Evolutionary conservation across 148 eudicot species (phyloP).

Genomic region (Cornus kousa): DNA sequence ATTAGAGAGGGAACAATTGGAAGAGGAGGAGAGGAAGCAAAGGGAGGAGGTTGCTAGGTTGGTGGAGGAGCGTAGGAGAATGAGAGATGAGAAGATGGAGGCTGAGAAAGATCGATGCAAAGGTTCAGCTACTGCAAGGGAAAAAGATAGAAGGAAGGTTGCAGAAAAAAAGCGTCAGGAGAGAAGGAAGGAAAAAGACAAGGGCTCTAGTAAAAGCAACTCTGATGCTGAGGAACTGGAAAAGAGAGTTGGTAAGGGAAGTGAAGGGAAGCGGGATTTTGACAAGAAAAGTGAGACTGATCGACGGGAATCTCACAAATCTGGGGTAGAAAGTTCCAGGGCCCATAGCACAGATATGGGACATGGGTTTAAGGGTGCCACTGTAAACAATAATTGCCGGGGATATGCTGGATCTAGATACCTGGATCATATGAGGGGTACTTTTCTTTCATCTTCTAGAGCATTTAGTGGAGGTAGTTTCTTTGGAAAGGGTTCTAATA

Average conservation of each 20-base stretch:
- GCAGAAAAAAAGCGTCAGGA: conserved; percentile 77
- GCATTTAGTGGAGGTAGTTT: conserved; percentile 81
- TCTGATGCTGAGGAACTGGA: conserved; percentile 89
- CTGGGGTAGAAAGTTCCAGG: conserved; percentile 44
- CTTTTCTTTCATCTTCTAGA: conserved; percentile 79
- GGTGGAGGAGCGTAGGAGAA: conserved; percentile 88
- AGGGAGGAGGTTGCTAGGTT: conserved; percentile 94
- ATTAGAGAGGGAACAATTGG: conserved; percentile 82
- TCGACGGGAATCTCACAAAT: conserved; percentile 54
- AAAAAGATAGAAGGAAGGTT: conserved; percentile 67
- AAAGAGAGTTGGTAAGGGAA: conserved; percentile 63
- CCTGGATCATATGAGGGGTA: conserved; percentile 86
- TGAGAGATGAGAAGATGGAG: conserved; percentile 81
- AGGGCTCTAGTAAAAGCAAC: conserved; percentile 88
- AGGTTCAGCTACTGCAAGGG: conserved; percentile 52
- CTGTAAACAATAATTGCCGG: conserved; percentile 45
- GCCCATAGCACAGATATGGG: conserved; percentile 38
- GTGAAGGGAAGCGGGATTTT: conserved; percentile 50
- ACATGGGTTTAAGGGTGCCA: conserved; percentile 47
- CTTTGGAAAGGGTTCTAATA: conserved; percentile 62
- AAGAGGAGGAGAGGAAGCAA: conserved; percentile 96
- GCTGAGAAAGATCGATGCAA: conserved; percentile 74
- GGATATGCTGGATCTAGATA: conserved; percentile 81
- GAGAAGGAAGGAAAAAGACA: conserved; percentile 80
- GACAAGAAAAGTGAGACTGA: conserved; percentile 62